Conservation (phyloP, 352 stramenopile genomes). For the Pythium oligandrum region DNA sequence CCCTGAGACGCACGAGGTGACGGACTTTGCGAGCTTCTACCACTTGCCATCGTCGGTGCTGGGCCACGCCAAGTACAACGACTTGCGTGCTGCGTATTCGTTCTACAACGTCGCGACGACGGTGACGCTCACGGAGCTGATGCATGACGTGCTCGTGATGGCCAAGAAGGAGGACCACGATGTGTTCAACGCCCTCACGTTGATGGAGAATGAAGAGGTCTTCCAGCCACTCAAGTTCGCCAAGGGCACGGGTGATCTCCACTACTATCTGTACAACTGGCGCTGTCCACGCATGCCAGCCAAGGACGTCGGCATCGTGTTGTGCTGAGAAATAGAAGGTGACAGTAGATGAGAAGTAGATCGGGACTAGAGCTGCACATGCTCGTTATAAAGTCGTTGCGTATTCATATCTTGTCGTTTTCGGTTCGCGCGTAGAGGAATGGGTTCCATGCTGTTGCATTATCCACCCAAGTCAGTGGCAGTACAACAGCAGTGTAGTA, state of each 20-base stretch:
- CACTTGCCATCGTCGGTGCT: conserved; percentile 97
- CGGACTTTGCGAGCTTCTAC: conserved; percentile 97
- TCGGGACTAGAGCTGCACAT: no score
- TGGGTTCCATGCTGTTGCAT: no score
- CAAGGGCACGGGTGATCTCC: conserved; percentile 52
- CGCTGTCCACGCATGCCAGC: conserved; percentile 54
- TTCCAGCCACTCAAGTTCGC: conserved; percentile 56
- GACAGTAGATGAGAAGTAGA: no score
- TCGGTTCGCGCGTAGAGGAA: no score
- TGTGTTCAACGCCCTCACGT: conserved; percentile 65
- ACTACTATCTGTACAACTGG: conserved; percentile 83
- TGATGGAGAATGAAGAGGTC: conserved; percentile 65
- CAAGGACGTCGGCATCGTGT: conserved; percentile 51
- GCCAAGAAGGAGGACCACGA: conserved; percentile 48
- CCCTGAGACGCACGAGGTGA: conserved; percentile 71
- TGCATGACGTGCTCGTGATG: conserved; percentile 63
- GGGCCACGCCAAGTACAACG: conserved; percentile 92
- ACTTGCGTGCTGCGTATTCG: conserved; percentile 97
- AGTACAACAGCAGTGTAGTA: no score
- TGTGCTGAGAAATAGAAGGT: conserved; percentile 10
- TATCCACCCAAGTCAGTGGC: no score
- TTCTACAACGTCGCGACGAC: conserved; percentile 96
- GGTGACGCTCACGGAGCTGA: conserved; percentile 47
- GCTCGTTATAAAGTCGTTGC: no score
- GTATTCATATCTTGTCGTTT: no score